These are phyloP conservation scores for Emmonsiellopsis sp. DNA, from an alignment of 2,329 filamentous ascomycete genomes.

Conservation along the genomic window DNA sequence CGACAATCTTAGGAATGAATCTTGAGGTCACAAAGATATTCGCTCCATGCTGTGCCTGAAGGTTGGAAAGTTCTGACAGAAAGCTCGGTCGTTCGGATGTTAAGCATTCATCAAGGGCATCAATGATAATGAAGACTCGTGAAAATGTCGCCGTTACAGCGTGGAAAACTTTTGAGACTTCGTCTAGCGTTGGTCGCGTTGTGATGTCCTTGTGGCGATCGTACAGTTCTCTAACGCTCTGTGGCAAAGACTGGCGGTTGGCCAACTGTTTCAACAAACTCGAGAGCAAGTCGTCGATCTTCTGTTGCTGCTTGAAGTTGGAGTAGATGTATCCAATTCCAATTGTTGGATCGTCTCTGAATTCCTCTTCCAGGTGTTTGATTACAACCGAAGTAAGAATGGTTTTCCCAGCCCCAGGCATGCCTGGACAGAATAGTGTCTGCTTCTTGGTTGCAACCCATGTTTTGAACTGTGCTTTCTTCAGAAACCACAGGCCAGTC, in stretches of 20 bases:
- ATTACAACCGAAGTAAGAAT: slow-evolving; percentile 10
- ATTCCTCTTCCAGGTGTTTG: slow-evolving; percentile 1
- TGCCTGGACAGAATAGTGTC: slow-evolving; percentile 5
- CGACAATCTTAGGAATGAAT: background rate
- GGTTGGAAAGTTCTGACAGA: background rate
- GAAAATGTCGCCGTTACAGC: background rate
- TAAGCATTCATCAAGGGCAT: slow-evolving; percentile 12
- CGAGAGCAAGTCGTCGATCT: background rate
- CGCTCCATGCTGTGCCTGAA: background rate
- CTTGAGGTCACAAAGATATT: background rate
- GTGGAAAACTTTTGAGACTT: slow-evolving; percentile 4
- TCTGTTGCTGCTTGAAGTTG: background rate
- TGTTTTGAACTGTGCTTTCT: no score
- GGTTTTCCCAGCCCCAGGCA: slow-evolving; percentile 12
- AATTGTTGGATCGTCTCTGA: background rate
- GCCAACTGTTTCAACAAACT: background rate
- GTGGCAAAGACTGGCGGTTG: background rate
- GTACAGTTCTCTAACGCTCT: slow-evolving; percentile 6
- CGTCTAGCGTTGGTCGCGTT: slow-evolving; percentile 1
- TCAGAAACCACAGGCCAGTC: slow-evolving; percentile 39
- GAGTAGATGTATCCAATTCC: slow-evolving; percentile 2
- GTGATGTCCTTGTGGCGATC: background rate
- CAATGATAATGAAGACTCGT: slow-evolving; percentile 8
- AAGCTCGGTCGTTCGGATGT: background rate
- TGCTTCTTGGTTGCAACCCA: slow-evolving; percentile 23